Evolutionary conservation across 805 yeast species (phyloP), one percentile per base, ranked within the genome.

Genomic region (Torulaspora microellipsoides): DNA sequence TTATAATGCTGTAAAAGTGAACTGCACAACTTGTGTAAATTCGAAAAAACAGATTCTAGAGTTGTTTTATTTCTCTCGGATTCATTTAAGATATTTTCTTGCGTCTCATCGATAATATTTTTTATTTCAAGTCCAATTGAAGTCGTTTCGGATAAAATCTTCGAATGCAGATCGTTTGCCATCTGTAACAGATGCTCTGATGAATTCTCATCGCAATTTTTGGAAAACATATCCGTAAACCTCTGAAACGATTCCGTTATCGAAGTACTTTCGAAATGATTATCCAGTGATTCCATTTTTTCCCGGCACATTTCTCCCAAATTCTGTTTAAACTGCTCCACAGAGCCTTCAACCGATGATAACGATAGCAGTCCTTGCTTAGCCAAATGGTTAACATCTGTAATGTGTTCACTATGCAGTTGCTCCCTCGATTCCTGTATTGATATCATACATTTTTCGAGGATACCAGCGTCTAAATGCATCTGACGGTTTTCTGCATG

Each of bases 391-490:
- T 34, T n/a, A 15, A 42, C 34, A 27, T 29, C 41, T 4, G 33
- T 27, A 8, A 36, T 13, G 15, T 35, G 30, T 12, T 36, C 38
- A 10, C 27, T 12, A 28, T 37, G 28, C 23, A 29, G 20, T n/a
- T 23, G 15, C 4, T 31, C 40, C 13, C 31, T 34, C 15, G 42
- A 27, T 7, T 29, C 31, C 13, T 32, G 34, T 17, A 37, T 23
- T 2, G 23, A 15, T 4, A 11, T 15, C 13, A 33, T 12, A 3
- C 28, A 27, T 20, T 30, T 38, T 6, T 34, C 37, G 7, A 43
- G 15, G 36, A 48, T 31, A 38, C 46, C 20, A 10, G 32, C 27
- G 34, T 51, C 53, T 32, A 46, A 25, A 10, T 8, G 13, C 31
- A 14, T 29, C 7, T 41, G 48, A 14, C 40, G 31, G 9, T 27